phyloP scores from a whole-genome alignment of 2,329 filamentous ascomycete species.

The Ophiostoma ips region DNA sequence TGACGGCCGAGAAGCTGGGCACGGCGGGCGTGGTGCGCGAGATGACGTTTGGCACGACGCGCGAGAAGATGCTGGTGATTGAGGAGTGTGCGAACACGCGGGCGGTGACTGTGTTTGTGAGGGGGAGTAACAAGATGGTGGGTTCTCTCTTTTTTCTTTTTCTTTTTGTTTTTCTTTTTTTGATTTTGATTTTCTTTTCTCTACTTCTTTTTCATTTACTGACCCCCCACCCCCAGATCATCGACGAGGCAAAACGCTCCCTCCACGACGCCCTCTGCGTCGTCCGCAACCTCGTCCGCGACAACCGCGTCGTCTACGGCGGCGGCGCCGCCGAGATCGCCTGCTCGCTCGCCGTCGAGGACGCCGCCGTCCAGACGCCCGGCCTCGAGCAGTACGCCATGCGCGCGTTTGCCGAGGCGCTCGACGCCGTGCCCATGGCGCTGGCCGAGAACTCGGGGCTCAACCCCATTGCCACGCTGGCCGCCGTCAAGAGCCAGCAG shows the following conservation, averaged over 20 bases:
- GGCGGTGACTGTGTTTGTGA: slow-evolving; percentile 89
- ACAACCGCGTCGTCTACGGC: slow-evolving; percentile 95
- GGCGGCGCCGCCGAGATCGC: slow-evolving; percentile 95
- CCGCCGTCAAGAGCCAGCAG: slow-evolving; percentile 91
- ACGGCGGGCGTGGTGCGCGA: slow-evolving; percentile 80
- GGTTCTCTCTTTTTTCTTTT: too few species aligned
- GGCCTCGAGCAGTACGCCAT: slow-evolving; percentile 99
- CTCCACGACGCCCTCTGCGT: slow-evolving; percentile 96
- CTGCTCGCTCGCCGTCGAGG: slow-evolving; percentile 90
- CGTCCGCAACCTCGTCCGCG: slow-evolving; percentile 85
- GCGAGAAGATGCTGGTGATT: slow-evolving; percentile 99
- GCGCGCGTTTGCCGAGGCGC: slow-evolving; percentile 90
- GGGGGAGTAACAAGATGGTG: slow-evolving; percentile 99
- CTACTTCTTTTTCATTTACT: too few species aligned
- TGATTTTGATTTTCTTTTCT: too few species aligned
- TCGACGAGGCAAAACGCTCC: slow-evolving; percentile 96
- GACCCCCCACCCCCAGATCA: too few species aligned
- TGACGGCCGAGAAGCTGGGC: slow-evolving; percentile 82
- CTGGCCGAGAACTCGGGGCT: slow-evolving; percentile 94
- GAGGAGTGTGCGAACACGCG: slow-evolving; percentile 97
- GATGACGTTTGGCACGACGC: slow-evolving; percentile 91
- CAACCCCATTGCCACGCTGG: slow-evolving; percentile 89
- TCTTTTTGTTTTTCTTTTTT: too few species aligned
- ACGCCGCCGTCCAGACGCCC: slow-evolving; percentile 84
- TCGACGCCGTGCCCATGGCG: slow-evolving; percentile 89